Percentiles rank a stretch among this genome's conserved stretches.
phyloP scores from a whole-genome alignment of 495 filamentous ascomycete species.

The Lentithecium fluviatile region DNA sequence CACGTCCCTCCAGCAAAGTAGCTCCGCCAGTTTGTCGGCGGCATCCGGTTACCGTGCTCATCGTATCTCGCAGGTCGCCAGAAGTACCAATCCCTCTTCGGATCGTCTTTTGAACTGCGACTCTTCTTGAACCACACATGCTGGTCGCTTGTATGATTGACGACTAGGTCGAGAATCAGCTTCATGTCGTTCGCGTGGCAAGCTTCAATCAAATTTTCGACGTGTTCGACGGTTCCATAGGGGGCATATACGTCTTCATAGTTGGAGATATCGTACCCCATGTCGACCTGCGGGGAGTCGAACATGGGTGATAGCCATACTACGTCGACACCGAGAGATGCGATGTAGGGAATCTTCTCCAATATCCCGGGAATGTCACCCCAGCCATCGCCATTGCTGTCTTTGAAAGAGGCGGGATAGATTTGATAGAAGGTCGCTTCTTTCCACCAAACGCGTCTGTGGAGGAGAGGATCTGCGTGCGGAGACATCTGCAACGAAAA shows the following conservation, averaged over 20 bases:
- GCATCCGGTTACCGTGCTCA: slow-evolving; percentile 32
- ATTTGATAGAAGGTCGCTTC: slow-evolving; percentile 42
- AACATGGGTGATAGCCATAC: slow-evolving; percentile 42
- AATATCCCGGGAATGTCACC: slow-evolving; percentile 33
- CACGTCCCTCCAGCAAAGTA: slow-evolving; percentile 35
- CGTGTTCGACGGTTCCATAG: slow-evolving; percentile 39
- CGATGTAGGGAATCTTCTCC: slow-evolving; percentile 38
- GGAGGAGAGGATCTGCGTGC: slow-evolving; percentile 4
- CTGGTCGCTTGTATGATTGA: slow-evolving; percentile 40
- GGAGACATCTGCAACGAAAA: slow-evolving; percentile 13
- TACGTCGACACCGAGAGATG: slow-evolving; percentile 38
- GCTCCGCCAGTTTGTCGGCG: slow-evolving; percentile 41
- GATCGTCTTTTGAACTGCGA: slow-evolving; percentile 32
- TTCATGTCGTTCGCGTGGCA: slow-evolving; percentile 35
- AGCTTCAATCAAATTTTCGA: slow-evolving; percentile 37
- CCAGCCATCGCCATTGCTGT: slow-evolving; percentile 37
- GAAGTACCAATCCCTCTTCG: slow-evolving; percentile 42
- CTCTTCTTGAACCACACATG: slow-evolving; percentile 42
- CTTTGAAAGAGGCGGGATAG: slow-evolving; percentile 41
- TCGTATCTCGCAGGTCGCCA: slow-evolving; percentile 41
- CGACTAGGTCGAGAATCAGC: slow-evolving; percentile 38
- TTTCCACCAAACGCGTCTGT: slow-evolving; percentile 37
- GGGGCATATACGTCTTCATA: slow-evolving; percentile 36
- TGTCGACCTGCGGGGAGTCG: slow-evolving; percentile 40
- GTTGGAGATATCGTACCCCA: slow-evolving; percentile 44